These are phyloP conservation scores for Schizophyllum amplum DNA, from an alignment of 1,284 basidiomycete genomes.

Conservation along the genomic window DNA sequence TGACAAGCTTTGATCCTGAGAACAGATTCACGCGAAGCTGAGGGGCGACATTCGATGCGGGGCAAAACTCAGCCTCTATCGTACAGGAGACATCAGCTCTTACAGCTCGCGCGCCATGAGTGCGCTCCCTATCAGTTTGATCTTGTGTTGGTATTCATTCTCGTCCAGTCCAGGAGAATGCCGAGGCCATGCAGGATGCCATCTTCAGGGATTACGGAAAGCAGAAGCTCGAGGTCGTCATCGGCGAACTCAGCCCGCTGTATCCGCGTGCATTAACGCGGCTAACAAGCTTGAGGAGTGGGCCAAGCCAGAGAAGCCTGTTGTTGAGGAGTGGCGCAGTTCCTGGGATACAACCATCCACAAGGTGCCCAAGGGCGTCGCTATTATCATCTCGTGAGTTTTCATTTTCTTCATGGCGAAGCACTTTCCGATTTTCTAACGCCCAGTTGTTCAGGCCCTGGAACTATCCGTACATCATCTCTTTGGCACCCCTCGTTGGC, in stretches of 20 bases:
- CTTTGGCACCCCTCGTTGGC: constrained; percentile 37
- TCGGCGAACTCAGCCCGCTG: constrained; percentile 30
- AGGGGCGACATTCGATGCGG: constrained; percentile 46
- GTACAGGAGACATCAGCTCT: constrained; percentile 62
- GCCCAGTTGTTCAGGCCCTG: constrained; percentile 22
- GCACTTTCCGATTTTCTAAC: not conserved
- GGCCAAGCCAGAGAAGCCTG: constrained; percentile 37
- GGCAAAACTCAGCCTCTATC: constrained; percentile 48
- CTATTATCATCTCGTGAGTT: constrained; percentile 30
- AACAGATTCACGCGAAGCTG: constrained; percentile 49
- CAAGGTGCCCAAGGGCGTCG: constrained; percentile 46
- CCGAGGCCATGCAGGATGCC: constrained; percentile 37
- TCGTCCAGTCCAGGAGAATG: constrained; percentile 59
- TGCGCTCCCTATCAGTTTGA: too few species aligned
- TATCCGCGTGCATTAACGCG: constrained; percentile 39
- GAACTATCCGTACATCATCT: constrained; percentile 30
- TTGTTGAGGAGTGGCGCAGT: constrained; percentile 26
- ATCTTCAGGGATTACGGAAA: constrained; percentile 46
- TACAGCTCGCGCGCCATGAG: constrained; percentile 56
- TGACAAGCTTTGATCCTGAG: constrained; percentile 39
- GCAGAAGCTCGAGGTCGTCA: constrained; percentile 31
- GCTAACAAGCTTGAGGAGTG: constrained; percentile 43
- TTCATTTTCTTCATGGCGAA: not conserved
- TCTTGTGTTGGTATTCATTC: too few species aligned
- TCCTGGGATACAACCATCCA: constrained; percentile 36